phyloP scores from a whole-genome alignment of 2,329 filamentous ascomycete species.

The Pseudogymnoascus sp. region DNA sequence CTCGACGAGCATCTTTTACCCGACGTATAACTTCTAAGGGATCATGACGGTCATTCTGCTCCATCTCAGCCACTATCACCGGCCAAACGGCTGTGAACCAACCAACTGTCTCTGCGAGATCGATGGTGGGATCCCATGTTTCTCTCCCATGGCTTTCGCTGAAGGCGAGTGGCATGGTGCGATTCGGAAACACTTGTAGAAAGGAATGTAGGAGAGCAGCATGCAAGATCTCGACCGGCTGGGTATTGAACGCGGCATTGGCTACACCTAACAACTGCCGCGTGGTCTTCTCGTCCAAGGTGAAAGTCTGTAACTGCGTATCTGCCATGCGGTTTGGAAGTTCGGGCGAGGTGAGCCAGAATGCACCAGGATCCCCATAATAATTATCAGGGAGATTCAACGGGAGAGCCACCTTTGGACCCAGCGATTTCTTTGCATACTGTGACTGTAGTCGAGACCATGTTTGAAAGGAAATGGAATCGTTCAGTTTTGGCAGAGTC shows the following conservation, averaged over 20 bases:
- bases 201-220: conserved; percentile 31
- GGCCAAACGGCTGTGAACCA: conserved; percentile 40
- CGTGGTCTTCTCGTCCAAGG: conserved; percentile 33
- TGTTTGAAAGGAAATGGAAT: conserved; percentile 27
- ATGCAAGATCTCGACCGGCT: conserved; percentile 33
- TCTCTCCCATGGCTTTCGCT: conserved; percentile 37
- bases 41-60: conserved; percentile 10
- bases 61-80: conserved; percentile 17
- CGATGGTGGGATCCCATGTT: conserved; percentile 25
- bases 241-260: conserved; percentile 28
- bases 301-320: conserved; percentile 31
- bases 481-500: not conserved
- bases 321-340: conserved; percentile 13
- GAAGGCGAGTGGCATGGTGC: conserved; percentile 30
- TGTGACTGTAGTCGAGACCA: conserved; percentile 29
- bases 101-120: conserved; percentile 34
- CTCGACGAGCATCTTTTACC: conserved; percentile 31
- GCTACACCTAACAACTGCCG: conserved; percentile 17
- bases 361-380: not conserved
- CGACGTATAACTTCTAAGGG: conserved; percentile 18
- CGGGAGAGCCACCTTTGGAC: conserved; percentile 24
- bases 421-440: conserved; percentile 20
- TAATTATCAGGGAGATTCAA: conserved; percentile 17
- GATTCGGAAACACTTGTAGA: conserved; percentile 26
- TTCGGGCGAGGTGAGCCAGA: not conserved